These are phyloP conservation scores for Hyaloraphidium curvatum DNA, from an alignment of 192 early-diverging fungal species.

Conservation along the genomic window DNA sequence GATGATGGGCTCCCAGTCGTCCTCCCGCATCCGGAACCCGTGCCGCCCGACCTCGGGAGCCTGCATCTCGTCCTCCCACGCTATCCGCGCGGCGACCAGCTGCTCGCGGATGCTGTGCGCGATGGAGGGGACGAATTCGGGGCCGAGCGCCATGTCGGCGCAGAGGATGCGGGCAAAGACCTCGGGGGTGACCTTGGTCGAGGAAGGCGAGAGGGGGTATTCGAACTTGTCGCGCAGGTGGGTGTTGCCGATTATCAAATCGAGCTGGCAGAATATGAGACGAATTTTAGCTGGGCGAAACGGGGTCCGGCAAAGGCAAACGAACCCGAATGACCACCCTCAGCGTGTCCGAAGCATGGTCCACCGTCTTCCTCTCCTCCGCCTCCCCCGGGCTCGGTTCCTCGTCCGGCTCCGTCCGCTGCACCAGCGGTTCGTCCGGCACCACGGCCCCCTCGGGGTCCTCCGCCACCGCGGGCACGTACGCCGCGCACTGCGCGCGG, in stretches of 20 bases:
- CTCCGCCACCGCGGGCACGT: neutral
- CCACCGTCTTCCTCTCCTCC: neutral
- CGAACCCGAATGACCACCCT: neutral
- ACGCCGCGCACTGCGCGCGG: neutral
- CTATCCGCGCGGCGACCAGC: neutral
- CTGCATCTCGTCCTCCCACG: neutral
- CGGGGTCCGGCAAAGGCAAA: neutral
- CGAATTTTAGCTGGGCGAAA: neutral
- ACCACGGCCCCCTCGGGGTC: too few relatives aligned
- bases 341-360: neutral
- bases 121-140: neutral
- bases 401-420: too few relatives aligned
- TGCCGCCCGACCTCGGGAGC: neutral
- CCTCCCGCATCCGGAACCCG: neutral
- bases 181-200: neutral
- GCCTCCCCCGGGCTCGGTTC: too few relatives aligned
- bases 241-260: neutral
- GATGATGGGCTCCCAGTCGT: neutral
- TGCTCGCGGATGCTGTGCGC: neutral
- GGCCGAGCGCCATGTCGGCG: neutral
- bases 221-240: neutral
- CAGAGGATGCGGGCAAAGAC: neutral
- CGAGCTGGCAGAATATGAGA: neutral
- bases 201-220: neutral
- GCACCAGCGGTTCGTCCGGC: too few relatives aligned